Percentiles rank a stretch among this genome's conserved stretches.
Conservation (phyloP, 495 filamentous ascomycete genomes). For the Lepraria neglecta region DNA sequence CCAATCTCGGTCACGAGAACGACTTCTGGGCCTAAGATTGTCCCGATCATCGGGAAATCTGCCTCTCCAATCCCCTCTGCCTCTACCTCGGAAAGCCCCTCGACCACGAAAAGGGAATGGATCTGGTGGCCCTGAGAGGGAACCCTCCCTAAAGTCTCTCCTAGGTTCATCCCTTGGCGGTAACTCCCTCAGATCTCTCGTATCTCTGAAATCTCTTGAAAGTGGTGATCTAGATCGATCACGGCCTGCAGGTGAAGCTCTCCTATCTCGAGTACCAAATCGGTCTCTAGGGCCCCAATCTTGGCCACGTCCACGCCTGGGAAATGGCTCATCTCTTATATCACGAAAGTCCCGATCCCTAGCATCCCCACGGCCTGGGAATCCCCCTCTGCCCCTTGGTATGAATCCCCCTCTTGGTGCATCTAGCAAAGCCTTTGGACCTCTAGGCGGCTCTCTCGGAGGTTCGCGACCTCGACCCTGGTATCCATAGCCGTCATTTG, state of each 20-base stretch:
- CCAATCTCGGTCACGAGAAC: conserved; percentile 50
- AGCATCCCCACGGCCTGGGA: conserved; percentile 39
- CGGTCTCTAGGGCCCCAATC: conserved; percentile 34
- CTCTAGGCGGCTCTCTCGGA: conserved; percentile 56
- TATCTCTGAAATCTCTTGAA: conserved; percentile 47
- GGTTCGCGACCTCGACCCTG: conserved; percentile 33
- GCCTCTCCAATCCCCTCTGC: conserved; percentile 61
- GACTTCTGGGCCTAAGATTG: conserved; percentile 51
- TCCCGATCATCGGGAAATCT: conserved; percentile 61
- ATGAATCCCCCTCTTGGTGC: conserved; percentile 50
- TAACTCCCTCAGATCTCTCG: conserved; percentile 38
- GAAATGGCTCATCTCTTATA: conserved; percentile 37
- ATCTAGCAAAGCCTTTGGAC: conserved; percentile 64
- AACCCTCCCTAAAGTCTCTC: conserved; percentile 54
- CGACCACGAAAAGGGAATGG: conserved; percentile 47
- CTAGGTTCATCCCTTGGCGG: conserved; percentile 43
- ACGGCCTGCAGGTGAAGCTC: conserved; percentile 30
- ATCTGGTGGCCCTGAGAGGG: conserved; percentile 63
- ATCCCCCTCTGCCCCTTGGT: conserved; percentile 45
- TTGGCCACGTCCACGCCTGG: conserved; percentile 35
- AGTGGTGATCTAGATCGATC: conserved; percentile 41
- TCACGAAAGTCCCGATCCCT: conserved; percentile 34
- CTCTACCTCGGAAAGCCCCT: conserved; percentile 56
- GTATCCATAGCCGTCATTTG: conserved; percentile 43
- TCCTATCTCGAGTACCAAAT: conserved; percentile 29